Evolutionary conservation across 176 grass and related monocot genomes (phyloP), one percentile per base, ranked within the genome.

Genomic region (Otatea glauca): DNA sequence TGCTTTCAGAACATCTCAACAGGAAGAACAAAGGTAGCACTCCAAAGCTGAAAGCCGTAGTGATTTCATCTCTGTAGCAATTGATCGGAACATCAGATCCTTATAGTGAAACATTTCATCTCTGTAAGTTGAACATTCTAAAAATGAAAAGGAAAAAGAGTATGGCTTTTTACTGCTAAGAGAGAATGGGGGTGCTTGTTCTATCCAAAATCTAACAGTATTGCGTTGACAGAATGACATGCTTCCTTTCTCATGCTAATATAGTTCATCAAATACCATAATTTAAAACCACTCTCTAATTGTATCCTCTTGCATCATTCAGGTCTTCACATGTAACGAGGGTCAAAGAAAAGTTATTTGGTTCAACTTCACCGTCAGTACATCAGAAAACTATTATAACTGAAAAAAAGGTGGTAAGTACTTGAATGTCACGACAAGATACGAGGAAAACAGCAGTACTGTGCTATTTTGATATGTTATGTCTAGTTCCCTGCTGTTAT

Each of bases 301-400:
- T 63, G 17, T 37, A 72, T 79, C 35, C 47, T 73, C 44, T 85
- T 76, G 0, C 51, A 55, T 67, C 10, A 49, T 83, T 7, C 89
- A 97, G 94, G 59, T 68, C 87, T 49, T 84, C 89, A 47, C 82
- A 89, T 70, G 77, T 80, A 58, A 49, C 59, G 17, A 88, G 82
- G 37, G 76, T 87, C 44, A 93, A 88, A 87, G 87, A 83, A 48
- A 85, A 71, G 92, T 64, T 83, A 16, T 84, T 86, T 48, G 68
- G 86, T 34, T 80, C 51, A 16, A 49, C 62, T 65, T 66, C 78
- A 9, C 45, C 77, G 86, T 65, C 66, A 42, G 29, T 62, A 15
- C 60, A 53, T 74, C 74, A 53, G 20, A 88, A 86, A 90, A 55
- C 35, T 29, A 80, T 81, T 64, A 64, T 21, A 73, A 91, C 18